A percentile compares a stretch with the other conserved stretches of the same genome.
Conservation (phyloP, 2,329 filamentous ascomycete species). For the Neofusicoccum sp. region DNA sequence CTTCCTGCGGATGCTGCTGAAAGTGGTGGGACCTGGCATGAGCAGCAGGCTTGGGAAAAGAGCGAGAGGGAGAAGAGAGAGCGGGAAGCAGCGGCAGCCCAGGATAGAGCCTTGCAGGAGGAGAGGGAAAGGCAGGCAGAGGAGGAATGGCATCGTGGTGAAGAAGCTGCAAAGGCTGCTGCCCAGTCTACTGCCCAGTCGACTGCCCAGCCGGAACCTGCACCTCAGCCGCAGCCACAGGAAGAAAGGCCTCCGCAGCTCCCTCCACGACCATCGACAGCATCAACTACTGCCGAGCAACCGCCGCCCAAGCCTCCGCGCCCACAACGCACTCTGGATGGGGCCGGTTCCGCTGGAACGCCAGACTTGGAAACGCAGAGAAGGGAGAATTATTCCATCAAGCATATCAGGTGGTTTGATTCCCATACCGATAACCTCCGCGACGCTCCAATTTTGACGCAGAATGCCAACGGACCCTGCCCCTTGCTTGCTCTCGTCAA, state of each 20-base stretch:
- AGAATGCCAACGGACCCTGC: conserved; percentile 94
- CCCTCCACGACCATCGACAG: conserved; percentile 33
- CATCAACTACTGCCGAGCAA: conserved; percentile 27
- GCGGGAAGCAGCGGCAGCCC: conserved; percentile 27
- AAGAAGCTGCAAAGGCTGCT: conserved; percentile 25
- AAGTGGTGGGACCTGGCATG: conserved; percentile 32
- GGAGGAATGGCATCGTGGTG: conserved; percentile 31
- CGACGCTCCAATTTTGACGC: conserved; percentile 83
- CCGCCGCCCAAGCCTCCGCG: conserved; percentile 36
- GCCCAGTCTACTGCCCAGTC: not conserved
- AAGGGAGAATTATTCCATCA: conserved; percentile 87
- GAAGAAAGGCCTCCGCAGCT: conserved; percentile 32
- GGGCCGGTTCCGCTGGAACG: conserved; percentile 25
- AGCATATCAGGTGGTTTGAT: conserved; percentile 86
- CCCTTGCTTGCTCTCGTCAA: conserved; percentile 92
- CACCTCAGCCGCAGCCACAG: not conserved
- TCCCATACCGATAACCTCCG: conserved; percentile 62
- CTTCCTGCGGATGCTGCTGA: conserved; percentile 22
- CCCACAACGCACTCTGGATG: conserved; percentile 26
- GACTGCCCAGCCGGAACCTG: not conserved
- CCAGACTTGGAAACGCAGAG: conserved; percentile 48
- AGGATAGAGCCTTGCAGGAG: conserved; percentile 25
- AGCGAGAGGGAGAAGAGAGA: conserved; percentile 31
- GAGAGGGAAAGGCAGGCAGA: conserved; percentile 32
- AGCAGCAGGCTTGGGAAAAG: conserved; percentile 37